Base-by-base conservation (phyloP, 2,329 filamentous ascomycete genomes). In the Thelonectria olida region DNA sequence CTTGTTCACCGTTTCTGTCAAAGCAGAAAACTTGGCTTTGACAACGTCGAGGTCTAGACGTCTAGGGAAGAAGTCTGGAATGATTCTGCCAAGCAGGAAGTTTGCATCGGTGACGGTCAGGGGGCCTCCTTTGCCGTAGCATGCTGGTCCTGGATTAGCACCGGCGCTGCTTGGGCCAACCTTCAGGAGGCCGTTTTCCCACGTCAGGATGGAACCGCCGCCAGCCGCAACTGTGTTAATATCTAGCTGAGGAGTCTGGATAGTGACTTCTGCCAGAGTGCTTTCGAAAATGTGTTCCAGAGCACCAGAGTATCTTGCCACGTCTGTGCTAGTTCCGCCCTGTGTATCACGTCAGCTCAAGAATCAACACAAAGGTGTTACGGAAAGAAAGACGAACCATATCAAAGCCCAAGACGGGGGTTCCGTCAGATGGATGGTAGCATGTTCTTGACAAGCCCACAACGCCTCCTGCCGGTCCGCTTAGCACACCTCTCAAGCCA, bases 201-300 rank as follows among this genome's bases (percentile, higher is more conserved):
- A 92, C 64, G 89, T 87, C 1, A 92, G 77, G 5, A 82, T 80
- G 1, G 78, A 81, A 7, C 82, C 82, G 36, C 82, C 82, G 4
- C 81, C 81, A 17, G 81, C 81, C 7, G 81, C 81, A 2, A 92
- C 90, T 0, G 90, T 92, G 73, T 91, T 91, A 75, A 92, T 92
- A 67, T 92, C 90, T 2, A 92, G 81, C 68, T 92, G 90, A 0
- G 90, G 90, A 2, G 86, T 88, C 61, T 91, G 88, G 12, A 92
- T 90, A 0, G 88, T 89, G 1, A 92, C 86, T 23, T 89, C 88
- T 0, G 89, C 89, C 4, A 90, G 88, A 1, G 89, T 91, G 1
- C 88, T 90, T 65, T 91, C 89, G 57, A 91, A 91, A 12, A 92
- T 88, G 67, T 92, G 88, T 57, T 92, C 90, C 64, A 91, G 87